Conservation (phyloP, 345 rosid genomes). For the Aegle marmelos region DNA sequence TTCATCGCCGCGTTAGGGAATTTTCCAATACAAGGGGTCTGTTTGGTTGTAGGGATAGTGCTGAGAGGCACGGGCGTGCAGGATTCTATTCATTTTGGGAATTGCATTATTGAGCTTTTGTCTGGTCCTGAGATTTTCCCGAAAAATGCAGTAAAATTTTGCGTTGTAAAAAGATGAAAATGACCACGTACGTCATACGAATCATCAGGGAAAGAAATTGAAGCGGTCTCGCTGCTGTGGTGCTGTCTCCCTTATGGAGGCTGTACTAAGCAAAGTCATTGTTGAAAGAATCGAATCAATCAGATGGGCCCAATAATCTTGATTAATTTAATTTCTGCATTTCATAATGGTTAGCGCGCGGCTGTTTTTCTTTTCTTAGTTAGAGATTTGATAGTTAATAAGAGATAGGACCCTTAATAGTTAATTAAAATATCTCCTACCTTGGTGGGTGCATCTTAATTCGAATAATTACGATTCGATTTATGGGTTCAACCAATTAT, state of each 20-base stretch:
- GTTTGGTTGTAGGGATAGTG: slow-evolving; percentile 17
- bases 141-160: slow-evolving; percentile 7
- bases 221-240: not conserved
- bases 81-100: slow-evolving; percentile 21
- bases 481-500: not conserved
- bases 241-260: slow-evolving; percentile 21
- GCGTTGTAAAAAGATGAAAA: not conserved
- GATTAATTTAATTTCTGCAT: not conserved
- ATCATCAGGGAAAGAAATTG: not conserved
- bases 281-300: slow-evolving; percentile 10
- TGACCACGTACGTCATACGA: not conserved
- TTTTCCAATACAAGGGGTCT: slow-evolving; percentile 4
- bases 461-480: too few species aligned
- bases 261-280: slow-evolving; percentile 7
- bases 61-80: slow-evolving; percentile 14
- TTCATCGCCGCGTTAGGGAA: not conserved
- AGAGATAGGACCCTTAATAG: too few species aligned
- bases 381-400: not conserved
- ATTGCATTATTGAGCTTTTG: slow-evolving; percentile 23
- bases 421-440: not conserved
- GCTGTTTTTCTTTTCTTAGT: not conserved
- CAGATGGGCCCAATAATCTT: not conserved
- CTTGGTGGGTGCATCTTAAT: not conserved
- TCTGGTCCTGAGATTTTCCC: slow-evolving; percentile 14
- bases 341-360: not conserved